Base-by-base conservation (phyloP, 2,329 filamentous ascomycete species). In the Clarireedia sp. region DNA sequence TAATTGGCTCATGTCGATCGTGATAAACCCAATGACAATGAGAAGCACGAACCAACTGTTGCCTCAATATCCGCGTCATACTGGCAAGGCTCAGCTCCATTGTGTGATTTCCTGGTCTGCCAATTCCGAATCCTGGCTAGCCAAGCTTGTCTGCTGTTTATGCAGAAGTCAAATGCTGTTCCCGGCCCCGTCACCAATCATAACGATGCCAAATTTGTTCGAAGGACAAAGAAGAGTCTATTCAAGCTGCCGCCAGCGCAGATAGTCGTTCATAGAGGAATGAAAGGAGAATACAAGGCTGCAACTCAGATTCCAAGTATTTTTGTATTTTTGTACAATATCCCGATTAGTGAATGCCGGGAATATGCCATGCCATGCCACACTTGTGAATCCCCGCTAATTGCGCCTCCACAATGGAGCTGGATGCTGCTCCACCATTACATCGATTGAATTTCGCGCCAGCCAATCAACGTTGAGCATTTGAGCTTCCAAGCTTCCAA, bases 401-500 rank as follows among this genome's bases (percentile, higher is more conserved):
- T 36, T 54, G 24, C 45, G 51, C 44, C 51, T 49, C 51, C 51
- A 33, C 51, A 19, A 19, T 33, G 12, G 29, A 12, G 29, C 29
- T 33, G 17, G 38, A 41, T 17, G 38, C 16, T n/a, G 5, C 38
- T 17, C 38, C 38, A 41, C 17, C 29, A 48, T 54, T 48, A 48
- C 36, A 48, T 48, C 36, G 36, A 33, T 41, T 19, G 23, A 43
- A 33, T 23, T 29, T 43, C 19, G 36, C 8, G 41, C 41, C 17
- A 17, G 36, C 51, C 51, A 54, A 54, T 54, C 21, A 19, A 9
- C 40, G 12, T 23, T 14, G 17, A 23, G 33, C 8, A 38, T 52
- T 52, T 29, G 10, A 14, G 48, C 17, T 40, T 33, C 12, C 38
- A 52, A 52, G 48, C 48, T 56, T 56, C 54, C 49, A 53, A 53